Base-by-base conservation (phyloP, 495 filamentous ascomycete species). In the Thermothielavioides terrestris region DNA sequence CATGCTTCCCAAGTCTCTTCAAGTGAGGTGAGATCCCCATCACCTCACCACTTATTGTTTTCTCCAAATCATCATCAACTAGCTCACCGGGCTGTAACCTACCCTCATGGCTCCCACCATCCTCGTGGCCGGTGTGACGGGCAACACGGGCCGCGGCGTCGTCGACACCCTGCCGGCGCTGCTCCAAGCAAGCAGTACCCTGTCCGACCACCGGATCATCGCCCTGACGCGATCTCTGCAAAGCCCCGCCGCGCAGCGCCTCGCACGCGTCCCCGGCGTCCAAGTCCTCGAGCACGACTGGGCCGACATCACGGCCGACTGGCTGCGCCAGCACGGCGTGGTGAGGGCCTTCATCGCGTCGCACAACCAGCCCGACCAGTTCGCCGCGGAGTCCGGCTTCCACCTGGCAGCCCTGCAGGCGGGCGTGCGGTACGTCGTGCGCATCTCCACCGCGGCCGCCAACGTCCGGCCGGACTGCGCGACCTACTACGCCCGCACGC, bases 401-500 rank as follows among this genome's bases (percentile, higher is more conserved):
- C 57, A 68, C 39, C 1, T 69, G 10, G 54, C 53, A 1, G 68
- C 68, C 21, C 68, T 73, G 23, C 46, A 58, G 2, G 72, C 72
- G 1, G 64, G 66, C 17, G 67, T 75, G n/a, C 51, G 71, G 40
- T 75, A 75, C 53, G 66, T 74, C 8, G 70, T 75, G 30, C 68
- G 71, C 15, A 75, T 74, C 49, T 75, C 71, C 1, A 75, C 71
- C 0, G 67, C 61, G 0, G 68, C 68, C 6, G 61, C 69, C 2
- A 71, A 69, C 32, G 72, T 74, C 7, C 58, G 56, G 22, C 69
- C 72, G 5, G 66, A 73, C 49, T 62, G 36, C 31, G 20, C 20
- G 11, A 61, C 63, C 6, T 73, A 71, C 52, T 75, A 75, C 44
- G 23, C 70, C 17, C 71, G 72, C 27, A 15, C 53, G 1, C 72